Conservation (phyloP, 768 basidiomycete species). For the Serpula lacrymans region DNA sequence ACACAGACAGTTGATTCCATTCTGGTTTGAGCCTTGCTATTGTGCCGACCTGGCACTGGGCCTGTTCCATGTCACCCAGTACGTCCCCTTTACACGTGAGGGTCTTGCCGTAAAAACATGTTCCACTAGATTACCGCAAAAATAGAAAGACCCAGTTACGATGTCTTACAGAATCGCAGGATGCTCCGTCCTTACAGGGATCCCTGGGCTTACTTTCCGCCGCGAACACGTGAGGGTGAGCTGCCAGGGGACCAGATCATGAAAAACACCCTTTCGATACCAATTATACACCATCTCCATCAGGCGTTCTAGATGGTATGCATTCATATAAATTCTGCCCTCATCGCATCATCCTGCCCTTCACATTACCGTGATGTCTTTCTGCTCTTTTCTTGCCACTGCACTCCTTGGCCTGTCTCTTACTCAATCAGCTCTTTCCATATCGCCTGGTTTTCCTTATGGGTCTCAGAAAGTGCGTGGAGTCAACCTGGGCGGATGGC, state of each 20-base stretch:
- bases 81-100: not conserved
- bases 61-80: not conserved
- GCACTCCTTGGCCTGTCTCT: slow-evolving; percentile 30
- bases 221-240: slow-evolving; percentile 4
- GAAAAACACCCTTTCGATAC: no score
- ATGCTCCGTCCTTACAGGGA: not conserved
- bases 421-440: slow-evolving; percentile 21
- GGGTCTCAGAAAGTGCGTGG: slow-evolving; percentile 74
- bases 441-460: slow-evolving; percentile 65
- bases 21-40: not conserved
- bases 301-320: no score
- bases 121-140: not conserved
- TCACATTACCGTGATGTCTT: no score
- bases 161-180: no score
- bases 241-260: not conserved
- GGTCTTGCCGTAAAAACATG: not conserved
- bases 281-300: no score
- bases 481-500: slow-evolving; percentile 77
- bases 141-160: no score
- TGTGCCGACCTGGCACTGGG: not conserved
- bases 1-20: no score
- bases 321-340: slow-evolving; percentile 2
- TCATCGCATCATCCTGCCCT: no score
- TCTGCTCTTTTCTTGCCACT: slow-evolving; percentile 18
- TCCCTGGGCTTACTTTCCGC: not conserved